phyloP scores from a whole-genome alignment of 345 rosid species.

The Brassica cretica region DNA sequence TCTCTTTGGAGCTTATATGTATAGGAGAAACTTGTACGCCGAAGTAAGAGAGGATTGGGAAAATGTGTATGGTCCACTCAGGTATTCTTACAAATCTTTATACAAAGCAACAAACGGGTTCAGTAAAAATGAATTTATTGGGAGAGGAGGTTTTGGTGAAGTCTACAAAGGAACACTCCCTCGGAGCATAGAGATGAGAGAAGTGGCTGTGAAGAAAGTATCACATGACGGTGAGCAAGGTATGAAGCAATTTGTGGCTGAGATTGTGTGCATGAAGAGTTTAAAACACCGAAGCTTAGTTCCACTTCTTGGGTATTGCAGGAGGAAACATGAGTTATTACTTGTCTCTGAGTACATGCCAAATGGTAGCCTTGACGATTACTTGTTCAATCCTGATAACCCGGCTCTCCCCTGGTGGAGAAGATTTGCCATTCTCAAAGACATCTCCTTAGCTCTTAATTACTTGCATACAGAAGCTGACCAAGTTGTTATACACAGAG shows the following conservation, averaged over 20 bases:
- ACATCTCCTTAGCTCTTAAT: conserved; percentile 45
- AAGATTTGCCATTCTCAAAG: conserved; percentile 42
- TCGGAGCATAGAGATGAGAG: conserved; percentile 25
- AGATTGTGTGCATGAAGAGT: conserved; percentile 49
- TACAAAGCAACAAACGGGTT: conserved; percentile 66
- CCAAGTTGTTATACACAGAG: conserved; percentile 56
- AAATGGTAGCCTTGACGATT: conserved; percentile 54
- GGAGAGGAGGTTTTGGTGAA: conserved; percentile 65
- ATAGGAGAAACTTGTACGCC: conserved; percentile 46
- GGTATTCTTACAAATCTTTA: conserved; percentile 57
- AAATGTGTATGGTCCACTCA: conserved; percentile 50
- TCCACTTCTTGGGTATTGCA: conserved; percentile 56
- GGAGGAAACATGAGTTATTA: conserved; percentile 51
- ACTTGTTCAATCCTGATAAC: conserved; percentile 31
- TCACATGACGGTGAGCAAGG: conserved; percentile 51
- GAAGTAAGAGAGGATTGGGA: conserved; percentile 72
- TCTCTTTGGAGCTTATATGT: conserved; percentile 25
- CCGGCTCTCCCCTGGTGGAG: conserved; percentile 46
- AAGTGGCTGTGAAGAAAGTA: conserved; percentile 62
- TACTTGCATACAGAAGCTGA: conserved; percentile 61
- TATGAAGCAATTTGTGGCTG: conserved; percentile 53
- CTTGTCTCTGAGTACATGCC: conserved; percentile 62
- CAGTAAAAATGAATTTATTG: conserved; percentile 45
- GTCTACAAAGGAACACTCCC: conserved; percentile 58
- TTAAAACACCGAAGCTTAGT: conserved; percentile 56